Evolutionary conservation across 1,284 basidiomycete species (phyloP).

Genomic region (Sporisorium scitamineum): DNA sequence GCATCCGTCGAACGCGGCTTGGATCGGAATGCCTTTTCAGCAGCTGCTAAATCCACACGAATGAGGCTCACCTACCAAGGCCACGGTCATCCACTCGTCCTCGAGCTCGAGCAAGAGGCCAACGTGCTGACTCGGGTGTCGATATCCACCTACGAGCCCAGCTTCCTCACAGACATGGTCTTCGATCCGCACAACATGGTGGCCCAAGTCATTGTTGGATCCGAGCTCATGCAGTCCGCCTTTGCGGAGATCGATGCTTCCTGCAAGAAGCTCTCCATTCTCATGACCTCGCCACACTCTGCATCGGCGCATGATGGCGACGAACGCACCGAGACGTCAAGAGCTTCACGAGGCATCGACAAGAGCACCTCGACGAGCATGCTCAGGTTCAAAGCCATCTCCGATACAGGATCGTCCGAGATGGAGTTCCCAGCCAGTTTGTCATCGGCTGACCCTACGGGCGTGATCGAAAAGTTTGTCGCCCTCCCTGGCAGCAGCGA

Average conservation of each 20-base stretch:
- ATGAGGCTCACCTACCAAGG: slow-evolving; percentile 87
- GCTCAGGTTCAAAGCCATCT: slow-evolving; percentile 43
- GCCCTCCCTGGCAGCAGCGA: slow-evolving; percentile 34
- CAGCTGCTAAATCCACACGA: slow-evolving; percentile 73
- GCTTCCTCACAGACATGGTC: slow-evolving; percentile 81
- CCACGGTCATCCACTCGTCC: slow-evolving; percentile 81
- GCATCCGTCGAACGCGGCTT: slow-evolving; percentile 21
- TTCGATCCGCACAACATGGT: slow-evolving; percentile 73
- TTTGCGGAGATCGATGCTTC: slow-evolving; percentile 47
- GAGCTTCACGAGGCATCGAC: background rate
- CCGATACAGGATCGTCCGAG: slow-evolving; percentile 42
- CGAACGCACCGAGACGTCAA: slow-evolving; percentile 1
- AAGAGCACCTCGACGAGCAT: slow-evolving; percentile 18
- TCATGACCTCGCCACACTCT: slow-evolving; percentile 26
- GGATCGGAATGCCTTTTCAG: slow-evolving; percentile 15
- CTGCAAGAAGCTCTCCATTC: slow-evolving; percentile 49
- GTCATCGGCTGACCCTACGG: slow-evolving; percentile 40
- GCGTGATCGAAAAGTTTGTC: slow-evolving; percentile 54
- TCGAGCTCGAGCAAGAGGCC: slow-evolving; percentile 81
- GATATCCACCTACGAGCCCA: slow-evolving; percentile 85
- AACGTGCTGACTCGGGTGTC: slow-evolving; percentile 90
- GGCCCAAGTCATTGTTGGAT: slow-evolving; percentile 50
- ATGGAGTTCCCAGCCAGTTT: slow-evolving; percentile 55
- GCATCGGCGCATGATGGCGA: background rate
- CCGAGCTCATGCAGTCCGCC: slow-evolving; percentile 48